Conservation (phyloP, 495 filamentous ascomycete species). For the Cudoniella acicularis region DNA sequence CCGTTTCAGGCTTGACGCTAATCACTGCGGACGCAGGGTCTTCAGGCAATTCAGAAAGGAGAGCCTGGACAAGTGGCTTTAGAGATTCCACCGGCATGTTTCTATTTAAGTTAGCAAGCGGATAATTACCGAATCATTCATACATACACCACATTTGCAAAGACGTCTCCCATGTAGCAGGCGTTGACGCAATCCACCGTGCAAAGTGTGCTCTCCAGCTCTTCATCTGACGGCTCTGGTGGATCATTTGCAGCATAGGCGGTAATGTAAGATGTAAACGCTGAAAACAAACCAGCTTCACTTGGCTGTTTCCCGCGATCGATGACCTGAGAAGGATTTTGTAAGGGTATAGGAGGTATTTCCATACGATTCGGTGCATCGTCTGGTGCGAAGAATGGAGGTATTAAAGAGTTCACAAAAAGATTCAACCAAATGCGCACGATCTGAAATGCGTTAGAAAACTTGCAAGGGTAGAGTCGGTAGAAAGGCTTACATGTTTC, state of each 20-base stretch:
- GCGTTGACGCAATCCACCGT: slow-evolving; percentile 92
- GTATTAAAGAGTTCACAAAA: slow-evolving; percentile 92
- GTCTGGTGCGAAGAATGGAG: slow-evolving; percentile 71
- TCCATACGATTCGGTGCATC: slow-evolving; percentile 64
- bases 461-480: not conserved
- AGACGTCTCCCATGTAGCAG: slow-evolving; percentile 78
- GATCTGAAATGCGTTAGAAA: slow-evolving; percentile 48
- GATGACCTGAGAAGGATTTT: slow-evolving; percentile 87
- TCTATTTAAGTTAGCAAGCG: slow-evolving; percentile 38
- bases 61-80: slow-evolving; percentile 62
- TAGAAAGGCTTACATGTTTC: slow-evolving; percentile 61
- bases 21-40: slow-evolving; percentile 78
- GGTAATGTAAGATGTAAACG: slow-evolving; percentile 94
- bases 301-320: slow-evolving; percentile 73
- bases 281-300: slow-evolving; percentile 85
- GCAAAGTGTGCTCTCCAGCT: slow-evolving; percentile 90
- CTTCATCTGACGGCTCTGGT: slow-evolving; percentile 94
- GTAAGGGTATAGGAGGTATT: slow-evolving; percentile 81
- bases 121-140: too few species aligned
- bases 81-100: slow-evolving; percentile 65
- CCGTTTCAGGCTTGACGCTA: slow-evolving; percentile 78
- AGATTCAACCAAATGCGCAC: slow-evolving; percentile 91
- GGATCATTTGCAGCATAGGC: slow-evolving; percentile 98
- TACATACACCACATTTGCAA: slow-evolving; percentile 78
- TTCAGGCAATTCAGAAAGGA: slow-evolving; percentile 83